phyloP scores from a whole-genome alignment of 768 basidiomycete genomes.

The Termitomyces heimii region DNA sequence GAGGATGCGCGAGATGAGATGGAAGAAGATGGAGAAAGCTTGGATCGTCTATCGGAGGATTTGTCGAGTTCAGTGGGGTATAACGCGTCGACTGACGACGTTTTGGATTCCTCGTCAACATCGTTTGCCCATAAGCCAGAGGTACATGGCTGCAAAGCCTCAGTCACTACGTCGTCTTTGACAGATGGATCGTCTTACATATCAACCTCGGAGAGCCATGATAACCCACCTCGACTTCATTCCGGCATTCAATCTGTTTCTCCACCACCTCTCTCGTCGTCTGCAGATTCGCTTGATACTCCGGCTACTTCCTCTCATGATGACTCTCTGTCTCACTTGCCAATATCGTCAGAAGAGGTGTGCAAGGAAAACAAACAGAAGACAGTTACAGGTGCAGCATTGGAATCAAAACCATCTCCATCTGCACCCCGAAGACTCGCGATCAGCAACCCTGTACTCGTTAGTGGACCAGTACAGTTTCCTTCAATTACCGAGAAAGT shows the following conservation, averaged over 20 bases:
- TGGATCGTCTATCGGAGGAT: constrained; percentile 22
- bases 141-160: constrained; percentile 6
- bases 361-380: constrained; percentile 15
- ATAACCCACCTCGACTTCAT: constrained; percentile 8
- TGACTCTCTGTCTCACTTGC: constrained; percentile 32
- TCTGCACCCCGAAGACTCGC: constrained; percentile 16
- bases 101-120: constrained; percentile 9
- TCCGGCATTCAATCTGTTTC: constrained; percentile 18
- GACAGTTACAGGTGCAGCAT: constrained; percentile 20
- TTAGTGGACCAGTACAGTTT: constrained; percentile 38
- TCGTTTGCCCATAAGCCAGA: not conserved
- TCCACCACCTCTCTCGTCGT: constrained; percentile 50
- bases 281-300: constrained; percentile 55
- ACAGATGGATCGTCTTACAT: constrained; percentile 19
- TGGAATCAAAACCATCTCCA: constrained; percentile 17
- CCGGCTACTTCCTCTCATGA: constrained; percentile 49
- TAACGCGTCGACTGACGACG: constrained; percentile 29
- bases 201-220: constrained; percentile 26
- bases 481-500: constrained; percentile 26
- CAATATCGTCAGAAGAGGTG: constrained; percentile 22
- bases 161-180: constrained; percentile 12
- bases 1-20: constrained; percentile 22
- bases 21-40: constrained; percentile 20
- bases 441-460: constrained; percentile 25
- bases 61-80: constrained; percentile 27